Base-by-base conservation (phyloP, 352 stramenopile species). In the Albugo laibachii region DNA sequence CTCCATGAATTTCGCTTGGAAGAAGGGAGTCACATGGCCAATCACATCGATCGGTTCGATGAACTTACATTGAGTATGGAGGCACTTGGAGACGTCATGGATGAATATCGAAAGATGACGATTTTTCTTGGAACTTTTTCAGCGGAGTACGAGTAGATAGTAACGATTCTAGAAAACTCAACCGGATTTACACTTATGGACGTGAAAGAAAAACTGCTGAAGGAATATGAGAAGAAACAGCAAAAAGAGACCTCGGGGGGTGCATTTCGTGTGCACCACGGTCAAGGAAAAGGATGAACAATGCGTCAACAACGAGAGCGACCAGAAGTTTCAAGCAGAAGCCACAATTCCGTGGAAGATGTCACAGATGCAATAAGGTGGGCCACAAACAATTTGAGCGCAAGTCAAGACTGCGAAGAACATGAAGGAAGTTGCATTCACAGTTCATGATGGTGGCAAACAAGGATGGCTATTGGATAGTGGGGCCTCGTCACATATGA, bases 131-230 rank as follows among this genome's bases (percentile, higher is more conserved):
- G 42, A 6, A 54, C 20, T 10, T 31, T 51, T 12, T 2, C 53
- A 1, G 11, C 31, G 1, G 41, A 50, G 18, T 58, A 48, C 41
- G 47, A 58, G 24, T 47, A 31, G 4, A 16, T 55, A 5, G 41
- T 55, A 2, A 31, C 24, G 8, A 31, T 31, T 10, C 45, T 50
- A 27, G 57, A 64, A 44, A 58, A 58, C 50, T 41, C 37, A 2
- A 44, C 45, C 13, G 48, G 38, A 11, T 4, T 49, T 3, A 40
- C 38, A 15, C 31, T 63, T 0, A 53, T 55, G 2, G 47, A 57
- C 8, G 50, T 57, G 0, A 59, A 59, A 39, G 58, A 65, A 36
- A 65, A 59, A 41, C 48, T 55, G 10, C 42, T 63, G 0, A 55
- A 59, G 52, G 41, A 55, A 14, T 47, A 55, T 20, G 49, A 63